Evolutionary conservation across 768 basidiomycete species (phyloP).

Genomic region (Suillus subalutaceus): DNA sequence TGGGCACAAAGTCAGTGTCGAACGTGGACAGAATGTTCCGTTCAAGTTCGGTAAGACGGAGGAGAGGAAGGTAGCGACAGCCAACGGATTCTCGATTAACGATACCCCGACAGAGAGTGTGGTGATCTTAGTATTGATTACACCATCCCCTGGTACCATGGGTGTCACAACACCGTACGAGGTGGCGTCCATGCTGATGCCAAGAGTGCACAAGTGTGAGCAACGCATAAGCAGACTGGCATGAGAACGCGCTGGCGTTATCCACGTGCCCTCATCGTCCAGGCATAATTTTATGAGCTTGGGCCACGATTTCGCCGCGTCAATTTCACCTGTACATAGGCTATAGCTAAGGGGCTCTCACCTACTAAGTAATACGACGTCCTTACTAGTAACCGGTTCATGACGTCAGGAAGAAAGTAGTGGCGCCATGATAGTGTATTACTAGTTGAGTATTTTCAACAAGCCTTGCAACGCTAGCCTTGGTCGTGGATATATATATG

Average conservation of each 20-base stretch:
- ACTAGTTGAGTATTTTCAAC: too few species aligned
- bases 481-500: too few species aligned
- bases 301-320: neutral
- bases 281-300: neutral
- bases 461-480: too few species aligned
- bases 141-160: slow-evolving; percentile 2
- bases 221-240: neutral
- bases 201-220: neutral
- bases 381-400: too few species aligned
- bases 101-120: neutral
- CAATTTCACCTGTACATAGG: too few species aligned
- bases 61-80: neutral
- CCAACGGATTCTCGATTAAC: neutral
- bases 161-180: neutral
- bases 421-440: too few species aligned
- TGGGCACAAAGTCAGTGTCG: neutral
- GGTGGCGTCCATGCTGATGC: neutral
- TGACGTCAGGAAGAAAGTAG: too few species aligned
- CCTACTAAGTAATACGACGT: too few species aligned
- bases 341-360: too few species aligned
- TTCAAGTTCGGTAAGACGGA: slow-evolving; percentile 1
- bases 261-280: neutral
- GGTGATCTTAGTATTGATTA: slow-evolving; percentile 3
- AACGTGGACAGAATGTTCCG: neutral
- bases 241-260: neutral